Percentiles rank a stretch among this genome's conserved stretches.
These are phyloP conservation scores for Rhododendron williamsianum DNA, from an alignment of 148 eudicot species.

Conservation along the genomic window DNA sequence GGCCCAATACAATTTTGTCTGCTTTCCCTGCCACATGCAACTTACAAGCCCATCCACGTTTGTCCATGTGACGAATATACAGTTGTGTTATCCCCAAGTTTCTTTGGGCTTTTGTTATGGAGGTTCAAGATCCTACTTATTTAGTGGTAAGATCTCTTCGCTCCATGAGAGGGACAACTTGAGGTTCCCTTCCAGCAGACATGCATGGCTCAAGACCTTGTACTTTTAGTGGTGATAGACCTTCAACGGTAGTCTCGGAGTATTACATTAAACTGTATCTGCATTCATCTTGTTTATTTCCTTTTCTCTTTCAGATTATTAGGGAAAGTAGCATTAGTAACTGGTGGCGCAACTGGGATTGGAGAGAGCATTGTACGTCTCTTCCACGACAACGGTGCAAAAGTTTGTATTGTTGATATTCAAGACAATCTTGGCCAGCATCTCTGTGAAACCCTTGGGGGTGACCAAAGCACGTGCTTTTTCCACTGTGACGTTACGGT, in stretches of 20 bases:
- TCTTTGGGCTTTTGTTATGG: background rate
- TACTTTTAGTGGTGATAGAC: background rate
- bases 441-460: constrained; percentile 48
- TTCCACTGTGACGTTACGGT: constrained; percentile 61
- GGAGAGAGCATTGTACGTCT: constrained; percentile 95
- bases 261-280: background rate
- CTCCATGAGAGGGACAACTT: background rate
- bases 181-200: background rate
- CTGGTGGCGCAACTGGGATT: constrained; percentile 91
- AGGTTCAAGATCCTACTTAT: background rate
- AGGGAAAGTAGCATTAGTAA: constrained; percentile 86
- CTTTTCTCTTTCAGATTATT: constrained; percentile 42
- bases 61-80: background rate
- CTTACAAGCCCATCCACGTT: background rate
- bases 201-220: background rate
- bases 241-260: background rate
- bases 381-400: constrained; percentile 79
- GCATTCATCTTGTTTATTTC: background rate
- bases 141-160: background rate
- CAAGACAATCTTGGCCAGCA: constrained; percentile 53
- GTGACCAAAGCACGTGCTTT: constrained; percentile 29
- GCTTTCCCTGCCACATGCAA: background rate
- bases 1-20: background rate
- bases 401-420: constrained; percentile 65
- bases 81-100: background rate